Evolutionary conservation across 495 filamentous ascomycete species (phyloP), one percentile per base, ranked within the genome.

Genomic region (Aspergillus indologenus): DNA sequence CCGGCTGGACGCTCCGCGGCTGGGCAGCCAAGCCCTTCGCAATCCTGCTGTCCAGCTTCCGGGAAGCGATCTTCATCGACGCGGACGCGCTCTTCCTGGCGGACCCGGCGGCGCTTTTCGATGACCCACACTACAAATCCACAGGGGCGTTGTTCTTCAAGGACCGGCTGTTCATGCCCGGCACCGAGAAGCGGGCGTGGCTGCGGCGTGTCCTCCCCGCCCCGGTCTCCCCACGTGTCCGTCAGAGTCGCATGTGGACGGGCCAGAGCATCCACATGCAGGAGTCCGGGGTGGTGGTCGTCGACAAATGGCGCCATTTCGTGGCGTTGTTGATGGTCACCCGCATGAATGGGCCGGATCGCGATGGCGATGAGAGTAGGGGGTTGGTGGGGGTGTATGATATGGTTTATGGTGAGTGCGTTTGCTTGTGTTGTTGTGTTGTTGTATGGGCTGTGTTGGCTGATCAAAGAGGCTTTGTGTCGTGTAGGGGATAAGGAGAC

Each of bases 61-160:
- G 76, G 19, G 65, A 78, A 59, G 68, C 77, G 1, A 74, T 83
- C 22, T 82, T 81, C 61, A 74, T 83, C 53, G 81, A 83, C 61
- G 73, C 76, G 17, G 79, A 82, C 56, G 60, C 65, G 19, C 67
- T 81, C 9, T 78, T 81, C 11, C 55, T 79, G 9, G 60, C 65
- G 19, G 67, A 75, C 47, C 79, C 79, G 2, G 74, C 71, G 23
- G 5, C 24, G 0, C 63, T 83, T 8, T 79, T 84, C 53, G 49
- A 45, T 5, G 57, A 73, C 19, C 46, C 53, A 15, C 60, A 58
- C 1, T 74, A 75, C 49, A 44, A 51, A 12, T 54, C 62, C 8
- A 75, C 67, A 0, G 75, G 75, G 0, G 71, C 72, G 3, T 52
- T 75, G 14, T 73, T 76, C 50, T 76, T 75, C 63, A 71, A 74